phyloP scores from a whole-genome alignment of 352 stramenopile genomes.

The Pythium sukuiense region DNA sequence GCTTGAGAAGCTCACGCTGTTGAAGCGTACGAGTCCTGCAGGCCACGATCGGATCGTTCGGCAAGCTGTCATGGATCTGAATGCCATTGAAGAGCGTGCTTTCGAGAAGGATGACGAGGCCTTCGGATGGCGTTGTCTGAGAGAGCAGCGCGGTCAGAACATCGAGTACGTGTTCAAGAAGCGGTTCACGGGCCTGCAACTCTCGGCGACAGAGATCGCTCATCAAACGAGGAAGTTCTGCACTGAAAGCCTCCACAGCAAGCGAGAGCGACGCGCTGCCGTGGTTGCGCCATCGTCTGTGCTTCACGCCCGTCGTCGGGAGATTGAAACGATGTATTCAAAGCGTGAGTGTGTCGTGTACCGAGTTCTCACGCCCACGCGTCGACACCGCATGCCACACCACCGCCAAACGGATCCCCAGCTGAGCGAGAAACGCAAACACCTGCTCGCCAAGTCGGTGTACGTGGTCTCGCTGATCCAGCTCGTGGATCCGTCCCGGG shows the following conservation, averaged over 20 bases:
- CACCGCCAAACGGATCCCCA: neutral
- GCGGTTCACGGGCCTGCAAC: neutral
- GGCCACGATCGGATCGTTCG: neutral
- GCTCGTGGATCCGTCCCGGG: neutral
- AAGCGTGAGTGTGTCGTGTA: constrained; percentile 3
- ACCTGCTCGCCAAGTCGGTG: constrained; percentile 14
- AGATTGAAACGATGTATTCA: neutral
- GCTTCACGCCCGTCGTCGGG: neutral
- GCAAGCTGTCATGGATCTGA: neutral
- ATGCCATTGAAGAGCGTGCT: neutral
- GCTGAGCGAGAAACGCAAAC: neutral
- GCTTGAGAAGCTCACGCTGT: neutral
- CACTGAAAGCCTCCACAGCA: constrained; percentile 1
- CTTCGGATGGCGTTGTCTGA: constrained; percentile 22
- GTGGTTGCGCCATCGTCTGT: constrained; percentile 10
- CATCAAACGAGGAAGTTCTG: constrained; percentile 22
- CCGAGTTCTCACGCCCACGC: neutral
- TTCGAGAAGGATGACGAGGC: constrained; percentile 7
- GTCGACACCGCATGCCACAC: neutral
- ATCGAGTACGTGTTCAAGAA: constrained; percentile 22
- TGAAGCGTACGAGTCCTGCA: neutral
- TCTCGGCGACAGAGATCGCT: constrained; percentile 2
- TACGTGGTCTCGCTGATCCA: constrained; percentile 9
- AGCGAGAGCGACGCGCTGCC: neutral
- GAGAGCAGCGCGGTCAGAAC: neutral